Conservation (phyloP, 2,329 filamentous ascomycete genomes). For the Colletotrichum filicis region DNA sequence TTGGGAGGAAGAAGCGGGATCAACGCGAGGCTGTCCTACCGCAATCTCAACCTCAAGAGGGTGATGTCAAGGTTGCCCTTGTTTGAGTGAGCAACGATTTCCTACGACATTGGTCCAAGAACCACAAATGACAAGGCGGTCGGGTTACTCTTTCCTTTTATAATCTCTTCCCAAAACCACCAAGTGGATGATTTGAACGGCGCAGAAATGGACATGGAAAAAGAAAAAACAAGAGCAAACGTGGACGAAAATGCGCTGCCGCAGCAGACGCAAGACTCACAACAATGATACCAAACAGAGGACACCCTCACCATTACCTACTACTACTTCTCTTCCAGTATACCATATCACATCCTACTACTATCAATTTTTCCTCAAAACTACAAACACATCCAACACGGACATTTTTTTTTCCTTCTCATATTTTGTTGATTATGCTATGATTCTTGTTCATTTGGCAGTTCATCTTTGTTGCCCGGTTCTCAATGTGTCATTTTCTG, state of each 20-base stretch:
- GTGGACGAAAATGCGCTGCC: constrained; percentile 4
- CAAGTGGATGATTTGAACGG: constrained; percentile 28
- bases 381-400: constrained; percentile 10
- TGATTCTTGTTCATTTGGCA: background rate
- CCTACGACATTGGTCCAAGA: background rate
- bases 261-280: constrained; percentile 16
- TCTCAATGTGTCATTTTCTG: constrained; percentile 5
- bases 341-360: constrained; percentile 24
- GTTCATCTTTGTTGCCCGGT: constrained; percentile 9
- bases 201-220: constrained; percentile 31
- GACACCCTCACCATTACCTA: constrained; percentile 18
- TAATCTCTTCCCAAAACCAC: constrained; percentile 8
- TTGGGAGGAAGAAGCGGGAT: constrained; percentile 62
- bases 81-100: constrained; percentile 26
- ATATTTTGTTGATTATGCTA: constrained; percentile 6
- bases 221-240: constrained; percentile 27
- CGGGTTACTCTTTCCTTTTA: background rate
- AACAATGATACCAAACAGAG: constrained; percentile 34
- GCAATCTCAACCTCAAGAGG: constrained; percentile 39
- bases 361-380: background rate
- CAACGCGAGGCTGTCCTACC: constrained; percentile 37
- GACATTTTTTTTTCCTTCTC: constrained; percentile 12
- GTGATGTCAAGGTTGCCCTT: constrained; percentile 41
- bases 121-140: constrained; percentile 5
- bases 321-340: constrained; percentile 27